phyloP scores from a whole-genome alignment of 768 basidiomycete genomes.

The Pleurotus giganteus region DNA sequence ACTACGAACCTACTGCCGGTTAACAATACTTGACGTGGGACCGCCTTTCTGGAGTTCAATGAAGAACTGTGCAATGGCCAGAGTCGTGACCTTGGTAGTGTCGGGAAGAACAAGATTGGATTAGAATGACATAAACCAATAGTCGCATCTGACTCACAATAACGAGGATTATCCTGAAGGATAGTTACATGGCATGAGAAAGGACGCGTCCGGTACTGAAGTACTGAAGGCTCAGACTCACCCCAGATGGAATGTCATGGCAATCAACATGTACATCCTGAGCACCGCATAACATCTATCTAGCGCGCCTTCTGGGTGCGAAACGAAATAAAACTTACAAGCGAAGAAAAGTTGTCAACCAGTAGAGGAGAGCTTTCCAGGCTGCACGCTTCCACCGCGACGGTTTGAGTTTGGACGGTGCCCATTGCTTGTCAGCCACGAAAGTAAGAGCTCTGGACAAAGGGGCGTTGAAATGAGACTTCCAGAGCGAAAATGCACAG shows the following conservation, averaged over 20 bases:
- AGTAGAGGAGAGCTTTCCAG: constrained; percentile 57
- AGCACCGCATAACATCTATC: constrained; percentile 2
- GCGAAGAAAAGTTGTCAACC: constrained; percentile 54
- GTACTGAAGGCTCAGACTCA: constrained; percentile 31
- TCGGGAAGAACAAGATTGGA: not conserved
- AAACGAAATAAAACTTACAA: constrained; percentile 43
- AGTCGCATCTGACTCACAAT: constrained; percentile 34
- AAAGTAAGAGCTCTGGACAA: constrained; percentile 46
- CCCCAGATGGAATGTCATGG: constrained; percentile 73
- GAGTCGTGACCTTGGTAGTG: constrained; percentile 51
- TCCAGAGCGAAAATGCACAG: not conserved
- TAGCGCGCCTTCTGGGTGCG: not conserved
- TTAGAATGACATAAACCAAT: not conserved
- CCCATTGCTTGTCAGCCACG: constrained; percentile 46
- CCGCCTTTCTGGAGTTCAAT: constrained; percentile 38
- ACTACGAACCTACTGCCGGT: constrained; percentile 13
- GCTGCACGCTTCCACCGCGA: constrained; percentile 44
- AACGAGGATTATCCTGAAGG: constrained; percentile 43
- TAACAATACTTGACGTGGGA: constrained; percentile 13
- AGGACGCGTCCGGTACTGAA: constrained; percentile 4
- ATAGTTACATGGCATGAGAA: not conserved
- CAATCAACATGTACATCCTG: constrained; percentile 71
- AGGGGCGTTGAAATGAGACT: not conserved
- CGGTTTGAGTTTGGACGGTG: constrained; percentile 35
- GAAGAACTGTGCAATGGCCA: constrained; percentile 58